Percentiles rank a stretch among this genome's conserved stretches.
Conservation (phyloP, 805 yeast genomes). For the Ascoidea tarda region DNA sequence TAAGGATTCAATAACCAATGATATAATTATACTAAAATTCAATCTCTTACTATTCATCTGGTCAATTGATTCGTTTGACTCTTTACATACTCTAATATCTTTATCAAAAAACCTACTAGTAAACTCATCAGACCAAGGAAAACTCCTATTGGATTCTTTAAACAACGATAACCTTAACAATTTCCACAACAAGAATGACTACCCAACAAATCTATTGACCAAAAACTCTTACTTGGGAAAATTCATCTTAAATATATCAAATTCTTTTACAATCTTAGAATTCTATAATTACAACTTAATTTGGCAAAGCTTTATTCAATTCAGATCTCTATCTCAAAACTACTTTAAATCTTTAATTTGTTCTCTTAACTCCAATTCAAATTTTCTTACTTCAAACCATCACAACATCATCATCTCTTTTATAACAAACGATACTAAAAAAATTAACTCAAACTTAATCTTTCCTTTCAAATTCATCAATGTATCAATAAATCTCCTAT, state of each 20-base stretch:
- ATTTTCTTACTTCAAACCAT: too few relatives aligned
- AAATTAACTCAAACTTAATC: too few relatives aligned
- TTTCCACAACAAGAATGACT: constrained; percentile 6
- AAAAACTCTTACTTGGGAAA: constrained; percentile 29
- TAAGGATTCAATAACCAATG: background rate
- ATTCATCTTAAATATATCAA: constrained; percentile 25
- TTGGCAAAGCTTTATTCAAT: constrained; percentile 26
- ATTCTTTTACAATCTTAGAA: constrained; percentile 27
- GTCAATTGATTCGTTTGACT: constrained; percentile 34
- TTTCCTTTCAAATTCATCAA: too few relatives aligned
- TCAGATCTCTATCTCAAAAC: constrained; percentile 16
- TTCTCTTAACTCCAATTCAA: too few relatives aligned
- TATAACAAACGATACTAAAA: too few relatives aligned
- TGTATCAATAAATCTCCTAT: too few relatives aligned
- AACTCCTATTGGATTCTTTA: constrained; percentile 11
- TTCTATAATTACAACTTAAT: constrained; percentile 30
- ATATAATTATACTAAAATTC: background rate
- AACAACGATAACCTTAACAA: constrained; percentile 7
- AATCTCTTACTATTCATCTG: constrained; percentile 23
- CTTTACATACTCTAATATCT: constrained; percentile 25
- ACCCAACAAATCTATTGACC: constrained; percentile 18
- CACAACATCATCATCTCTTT: too few relatives aligned
- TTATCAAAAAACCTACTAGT: constrained; percentile 19
- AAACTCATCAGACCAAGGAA: constrained; percentile 21
- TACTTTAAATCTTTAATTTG: too few relatives aligned